These are phyloP conservation scores for Fraxinus anomala DNA, from an alignment of 257 asterid species.

Conservation along the genomic window DNA sequence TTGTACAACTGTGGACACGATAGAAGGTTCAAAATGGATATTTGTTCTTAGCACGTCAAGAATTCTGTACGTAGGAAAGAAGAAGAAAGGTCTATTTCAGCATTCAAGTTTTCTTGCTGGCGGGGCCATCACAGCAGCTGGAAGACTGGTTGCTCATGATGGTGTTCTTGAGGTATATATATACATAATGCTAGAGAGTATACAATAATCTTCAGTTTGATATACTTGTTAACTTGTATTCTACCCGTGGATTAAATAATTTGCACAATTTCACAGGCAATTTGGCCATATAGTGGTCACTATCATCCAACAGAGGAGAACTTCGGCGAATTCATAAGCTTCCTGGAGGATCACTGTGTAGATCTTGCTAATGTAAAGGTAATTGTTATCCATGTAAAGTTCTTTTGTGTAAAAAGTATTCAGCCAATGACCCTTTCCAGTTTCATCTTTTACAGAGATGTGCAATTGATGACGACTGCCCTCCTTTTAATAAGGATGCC, in stretches of 20 bases:
- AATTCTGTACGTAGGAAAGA: conserved; percentile 25
- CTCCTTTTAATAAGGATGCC: conserved; percentile 22
- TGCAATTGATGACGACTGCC: conserved; percentile 48
- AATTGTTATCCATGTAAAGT: not conserved
- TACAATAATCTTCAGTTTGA: not conserved
- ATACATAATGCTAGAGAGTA: not conserved
- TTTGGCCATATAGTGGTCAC: conserved; percentile 66
- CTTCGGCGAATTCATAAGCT: conserved; percentile 47
- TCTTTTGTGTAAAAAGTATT: not conserved
- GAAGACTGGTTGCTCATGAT: conserved; percentile 27
- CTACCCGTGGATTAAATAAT: not conserved
- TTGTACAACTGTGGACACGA: conserved; percentile 23
- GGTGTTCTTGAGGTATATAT: conserved; percentile 32
- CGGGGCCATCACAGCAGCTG: conserved; percentile 35
- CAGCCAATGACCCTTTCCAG: not conserved
- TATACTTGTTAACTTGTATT: not conserved
- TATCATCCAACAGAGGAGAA: conserved; percentile 63
- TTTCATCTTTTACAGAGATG: conserved; percentile 39
- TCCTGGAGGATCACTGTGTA: conserved; percentile 48
- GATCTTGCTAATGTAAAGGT: conserved; percentile 59
- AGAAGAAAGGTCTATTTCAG: conserved; percentile 31
- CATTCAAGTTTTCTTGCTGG: conserved; percentile 33
- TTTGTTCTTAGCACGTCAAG: conserved; percentile 31
- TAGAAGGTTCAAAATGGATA: conserved; percentile 29
- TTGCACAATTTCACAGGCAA: conserved; percentile 35